Evolutionary conservation across 305 asterid species (phyloP).

Genomic region (Fraxinus floribunda): DNA sequence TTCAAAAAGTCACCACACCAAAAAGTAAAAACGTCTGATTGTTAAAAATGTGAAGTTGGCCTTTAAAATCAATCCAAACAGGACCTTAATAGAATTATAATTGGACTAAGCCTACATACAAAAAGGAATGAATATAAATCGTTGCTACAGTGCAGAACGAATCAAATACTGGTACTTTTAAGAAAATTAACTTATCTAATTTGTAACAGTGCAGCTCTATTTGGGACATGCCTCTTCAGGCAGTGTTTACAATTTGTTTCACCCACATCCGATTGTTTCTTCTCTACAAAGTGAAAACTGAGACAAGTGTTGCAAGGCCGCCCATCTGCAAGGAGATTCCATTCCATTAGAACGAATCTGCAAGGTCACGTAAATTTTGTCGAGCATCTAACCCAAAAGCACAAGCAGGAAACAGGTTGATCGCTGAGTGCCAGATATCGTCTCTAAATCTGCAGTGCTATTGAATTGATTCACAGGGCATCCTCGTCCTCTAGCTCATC

Average conservation of each 20-base stretch:
- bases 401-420: constrained; percentile 30
- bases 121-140: neutral
- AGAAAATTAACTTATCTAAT: neutral
- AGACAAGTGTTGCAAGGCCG: neutral
- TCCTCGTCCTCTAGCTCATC: constrained; percentile 76
- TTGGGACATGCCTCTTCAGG: neutral
- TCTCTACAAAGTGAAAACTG: constrained; percentile 3
- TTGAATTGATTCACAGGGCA: constrained; percentile 37
- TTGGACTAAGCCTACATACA: neutral
- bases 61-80: neutral
- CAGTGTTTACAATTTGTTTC: neutral
- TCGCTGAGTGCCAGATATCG: constrained; percentile 16
- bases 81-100: neutral
- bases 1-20: neutral
- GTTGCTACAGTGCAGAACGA: neutral
- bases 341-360: neutral
- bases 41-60: neutral
- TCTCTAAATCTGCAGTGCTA: constrained; percentile 16
- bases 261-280: neutral
- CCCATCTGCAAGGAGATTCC: neutral
- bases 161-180: neutral
- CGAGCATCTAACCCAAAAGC: constrained; percentile 34
- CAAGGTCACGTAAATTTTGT: neutral
- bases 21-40: neutral
- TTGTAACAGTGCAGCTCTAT: neutral